phyloP scores from a whole-genome alignment of 192 early-diverging fungal species.

The Phlyctochytrium planicorne region DNA sequence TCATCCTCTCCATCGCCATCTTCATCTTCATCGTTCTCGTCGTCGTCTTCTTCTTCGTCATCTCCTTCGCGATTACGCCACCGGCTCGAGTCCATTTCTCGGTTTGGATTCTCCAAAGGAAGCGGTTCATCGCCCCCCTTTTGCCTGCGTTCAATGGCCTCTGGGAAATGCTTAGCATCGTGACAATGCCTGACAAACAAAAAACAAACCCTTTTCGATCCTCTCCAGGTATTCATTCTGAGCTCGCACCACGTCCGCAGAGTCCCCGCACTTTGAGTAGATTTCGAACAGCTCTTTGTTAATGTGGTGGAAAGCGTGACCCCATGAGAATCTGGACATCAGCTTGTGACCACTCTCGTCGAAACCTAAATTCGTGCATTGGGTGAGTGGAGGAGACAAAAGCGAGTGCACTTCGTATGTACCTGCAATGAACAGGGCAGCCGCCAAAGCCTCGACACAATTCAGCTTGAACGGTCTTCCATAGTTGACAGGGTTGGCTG shows the following conservation, averaged over 20 bases:
- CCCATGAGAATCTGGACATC: slow-evolving; percentile 92
- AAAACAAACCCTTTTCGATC: slow-evolving; percentile 56
- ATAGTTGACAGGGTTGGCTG: slow-evolving; percentile 97
- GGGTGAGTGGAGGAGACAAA: slow-evolving; percentile 8
- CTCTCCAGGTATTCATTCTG: slow-evolving; percentile 80
- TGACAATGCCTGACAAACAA: slow-evolving; percentile 16
- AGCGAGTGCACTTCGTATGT: not conserved
- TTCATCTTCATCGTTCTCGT: slow-evolving; percentile 24
- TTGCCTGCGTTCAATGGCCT: too few species aligned
- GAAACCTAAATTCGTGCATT: slow-evolving; percentile 30
- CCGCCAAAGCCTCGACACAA: slow-evolving; percentile 96
- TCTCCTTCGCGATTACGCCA: slow-evolving; percentile 42
- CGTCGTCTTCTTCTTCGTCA: slow-evolving; percentile 56
- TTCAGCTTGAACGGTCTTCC: slow-evolving; percentile 95
- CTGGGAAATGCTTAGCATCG: too few species aligned
- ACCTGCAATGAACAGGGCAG: slow-evolving; percentile 86
- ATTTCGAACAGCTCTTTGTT: slow-evolving; percentile 77
- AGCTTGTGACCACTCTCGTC: slow-evolving; percentile 71
- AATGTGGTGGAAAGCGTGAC: slow-evolving; percentile 86
- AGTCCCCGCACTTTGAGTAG: slow-evolving; percentile 77
- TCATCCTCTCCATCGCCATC: slow-evolving; percentile 30
- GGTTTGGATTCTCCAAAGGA: slow-evolving; percentile 34
- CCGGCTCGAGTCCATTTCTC: slow-evolving; percentile 29
- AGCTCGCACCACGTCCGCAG: slow-evolving; percentile 66
- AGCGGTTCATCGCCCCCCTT: too few species aligned